Evolutionary conservation across 148 eudicot species (phyloP), one percentile per base, ranked within the genome.

Genomic region (Camellia japonica): DNA sequence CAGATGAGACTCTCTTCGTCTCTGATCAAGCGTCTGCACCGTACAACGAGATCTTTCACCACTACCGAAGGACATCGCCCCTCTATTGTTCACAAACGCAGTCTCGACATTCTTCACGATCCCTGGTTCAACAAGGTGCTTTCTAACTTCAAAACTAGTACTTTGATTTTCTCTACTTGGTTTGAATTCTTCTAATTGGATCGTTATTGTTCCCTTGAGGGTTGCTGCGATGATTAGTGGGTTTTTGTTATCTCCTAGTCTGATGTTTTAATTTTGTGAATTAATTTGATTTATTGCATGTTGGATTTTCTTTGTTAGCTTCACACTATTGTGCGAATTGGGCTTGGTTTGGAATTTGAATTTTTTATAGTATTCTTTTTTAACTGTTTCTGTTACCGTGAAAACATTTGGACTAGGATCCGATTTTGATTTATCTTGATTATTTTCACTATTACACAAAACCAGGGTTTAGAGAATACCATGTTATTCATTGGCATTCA

Each of bases 71-170:
- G 99, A 18, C 91, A 96, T 79, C 93, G 98, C 2, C 99, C 95
- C 19, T 82, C 97, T 10, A 90, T 96, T 30, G 91, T 96, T 59
- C 90, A 86, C 79, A 96, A 96, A 82, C 97, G 95, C 61, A 92
- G 99, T 72, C 83, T 93, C 69, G 99, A 96, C 58, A 93, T 96
- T 84, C 99, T 96, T 71, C 99, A 96, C 59, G 98, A 96, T 92
- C 99, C 99, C 12, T 96, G 95, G 98, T 96, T 91, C 86, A 96
- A 96, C 81, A 96, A 92, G 97, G 99, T 96, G 30, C 13, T 14
- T 38, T 15, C 68, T 4, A 8, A 15, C 44, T 59, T 14, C 65
- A 19, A 1, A 47, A 10, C 11, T 10, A 7, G 42, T 41, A 51
- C 69, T 58, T 6, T 12, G 3, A 4, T 47, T 4, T 41, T 13